Evolutionary conservation across 192 early-diverging fungal species (phyloP).

Genomic region (Haplosporangium gracile): DNA sequence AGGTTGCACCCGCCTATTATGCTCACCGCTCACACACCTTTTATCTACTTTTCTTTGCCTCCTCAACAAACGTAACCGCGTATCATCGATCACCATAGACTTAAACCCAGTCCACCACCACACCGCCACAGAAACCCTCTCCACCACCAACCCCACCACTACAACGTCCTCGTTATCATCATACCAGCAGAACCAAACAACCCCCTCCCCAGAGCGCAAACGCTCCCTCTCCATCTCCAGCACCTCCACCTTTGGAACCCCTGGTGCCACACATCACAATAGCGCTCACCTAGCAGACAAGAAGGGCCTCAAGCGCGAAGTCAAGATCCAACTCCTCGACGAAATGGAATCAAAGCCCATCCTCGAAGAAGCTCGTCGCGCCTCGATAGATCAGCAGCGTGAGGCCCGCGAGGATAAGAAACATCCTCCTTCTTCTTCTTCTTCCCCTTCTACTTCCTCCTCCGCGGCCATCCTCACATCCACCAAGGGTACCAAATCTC

Average conservation of each 20-base stretch:
- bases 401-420: not conserved
- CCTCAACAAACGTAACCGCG: too few species aligned
- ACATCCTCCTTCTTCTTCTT: not conserved
- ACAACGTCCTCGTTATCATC: not conserved
- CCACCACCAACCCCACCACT: too few species aligned
- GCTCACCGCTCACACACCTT: too few species aligned
- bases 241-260: not conserved
- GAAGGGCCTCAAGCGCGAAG: constrained; percentile 33
- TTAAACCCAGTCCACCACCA: too few species aligned
- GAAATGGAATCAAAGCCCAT: constrained; percentile 35
- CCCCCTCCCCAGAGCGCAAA: not conserved
- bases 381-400: not conserved
- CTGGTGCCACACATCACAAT: not conserved
- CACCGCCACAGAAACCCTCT: too few species aligned
- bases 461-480: not conserved
- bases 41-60: too few species aligned
- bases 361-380: constrained; percentile 19
- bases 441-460: not conserved
- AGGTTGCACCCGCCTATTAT: too few species aligned
- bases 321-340: constrained; percentile 43
- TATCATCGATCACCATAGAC: too few species aligned
- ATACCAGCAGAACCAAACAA: not conserved
- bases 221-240: constrained; percentile 1
- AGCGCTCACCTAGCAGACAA: not conserved
- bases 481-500: not conserved